phyloP scores from a whole-genome alignment of 306 rosid species.

The Dryas alaskensis region DNA sequence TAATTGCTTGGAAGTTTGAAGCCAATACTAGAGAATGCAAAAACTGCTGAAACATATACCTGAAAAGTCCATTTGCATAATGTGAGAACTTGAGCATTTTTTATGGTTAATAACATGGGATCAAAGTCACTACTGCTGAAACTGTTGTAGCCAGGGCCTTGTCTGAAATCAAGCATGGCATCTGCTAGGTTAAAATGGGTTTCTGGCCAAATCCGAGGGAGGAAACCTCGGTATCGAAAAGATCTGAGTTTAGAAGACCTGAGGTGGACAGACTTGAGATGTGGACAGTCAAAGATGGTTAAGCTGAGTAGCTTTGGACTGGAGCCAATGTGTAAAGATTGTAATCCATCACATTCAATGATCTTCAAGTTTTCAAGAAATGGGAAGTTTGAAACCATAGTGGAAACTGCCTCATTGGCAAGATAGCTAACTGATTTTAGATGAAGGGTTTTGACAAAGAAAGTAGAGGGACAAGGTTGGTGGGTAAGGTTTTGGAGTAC shows the following conservation, averaged over 20 bases:
- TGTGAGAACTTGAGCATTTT: conserved; percentile 60
- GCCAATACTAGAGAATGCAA: neutral
- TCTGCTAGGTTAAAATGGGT: conserved; percentile 61
- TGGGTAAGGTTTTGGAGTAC: neutral
- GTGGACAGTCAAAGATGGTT: conserved; percentile 53
- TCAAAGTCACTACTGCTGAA: conserved; percentile 53
- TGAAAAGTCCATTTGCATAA: conserved; percentile 68
- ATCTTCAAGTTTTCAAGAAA: conserved; percentile 60
- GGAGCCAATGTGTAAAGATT: conserved; percentile 45
- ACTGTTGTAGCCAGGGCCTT: conserved; percentile 34
- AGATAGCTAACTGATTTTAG: conserved; percentile 56
- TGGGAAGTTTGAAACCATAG: conserved; percentile 45
- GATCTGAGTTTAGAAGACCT: conserved; percentile 49
- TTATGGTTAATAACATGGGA: conserved; percentile 59
- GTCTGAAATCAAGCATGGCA: conserved; percentile 73
- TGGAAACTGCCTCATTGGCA: conserved; percentile 45
- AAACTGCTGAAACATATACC: conserved; percentile 39
- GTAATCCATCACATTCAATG: conserved; percentile 52
- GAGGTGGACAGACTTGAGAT: conserved; percentile 47
- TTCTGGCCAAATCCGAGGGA: conserved; percentile 54
- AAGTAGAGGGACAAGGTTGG: conserved; percentile 33
- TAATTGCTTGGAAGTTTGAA: neutral
- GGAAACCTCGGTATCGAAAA: conserved; percentile 51
- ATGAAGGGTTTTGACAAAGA: conserved; percentile 52
- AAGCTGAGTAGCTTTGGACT: conserved; percentile 48